Base-by-base conservation (phyloP, 345 rosid genomes). In the Salix arbutifolia region DNA sequence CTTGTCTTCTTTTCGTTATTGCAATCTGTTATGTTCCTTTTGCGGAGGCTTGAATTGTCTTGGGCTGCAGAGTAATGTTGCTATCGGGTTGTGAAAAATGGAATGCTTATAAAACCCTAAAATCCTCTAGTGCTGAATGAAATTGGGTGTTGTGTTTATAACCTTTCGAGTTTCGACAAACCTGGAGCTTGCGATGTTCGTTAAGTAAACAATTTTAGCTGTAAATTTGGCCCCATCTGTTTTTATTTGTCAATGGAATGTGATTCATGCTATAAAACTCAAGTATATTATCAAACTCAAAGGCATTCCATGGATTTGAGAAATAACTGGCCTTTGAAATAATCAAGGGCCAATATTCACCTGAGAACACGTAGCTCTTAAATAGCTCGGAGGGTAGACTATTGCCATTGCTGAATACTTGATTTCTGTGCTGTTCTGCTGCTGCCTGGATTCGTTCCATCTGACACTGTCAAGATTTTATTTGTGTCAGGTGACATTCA, bases 401-500 rank as follows among this genome's bases (percentile, higher is more conserved):
- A 6, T 33, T 74, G 8, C 25, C 8, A 17, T 23, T 30, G 31
- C 5, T 30, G 26, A 6, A 17, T 35, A 37, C 50, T 25, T 23
- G 50, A 38, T 25, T 65, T 17, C 30, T 37, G 42, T 65, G 9
- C 19, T 30, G 1, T 42, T 23, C 64, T 58, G 28, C 12, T 30
- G 28, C 28, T 69, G 71, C 40, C 44, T 69, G 23, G 8, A 44
- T 70, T 33, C 25, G 44, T 46, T 64, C 28, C 19, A 23, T 74
- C 44, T 65, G 30, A 65, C 64, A 13, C 31, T 17, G 14, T 65
- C 8, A 33, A 38, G 67, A 38, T 13, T 30, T 83, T 58, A 13
- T 75, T 35, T 74, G 35, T 52, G 64, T 46, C 52, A 70, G 73
- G 73, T 70, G 73, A 70, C 37, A 44, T 70, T 40, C 73, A 70